These are phyloP conservation scores for Chaetoceros muelleri DNA, from an alignment of 108 stramenopile species.

Conservation along the genomic window DNA sequence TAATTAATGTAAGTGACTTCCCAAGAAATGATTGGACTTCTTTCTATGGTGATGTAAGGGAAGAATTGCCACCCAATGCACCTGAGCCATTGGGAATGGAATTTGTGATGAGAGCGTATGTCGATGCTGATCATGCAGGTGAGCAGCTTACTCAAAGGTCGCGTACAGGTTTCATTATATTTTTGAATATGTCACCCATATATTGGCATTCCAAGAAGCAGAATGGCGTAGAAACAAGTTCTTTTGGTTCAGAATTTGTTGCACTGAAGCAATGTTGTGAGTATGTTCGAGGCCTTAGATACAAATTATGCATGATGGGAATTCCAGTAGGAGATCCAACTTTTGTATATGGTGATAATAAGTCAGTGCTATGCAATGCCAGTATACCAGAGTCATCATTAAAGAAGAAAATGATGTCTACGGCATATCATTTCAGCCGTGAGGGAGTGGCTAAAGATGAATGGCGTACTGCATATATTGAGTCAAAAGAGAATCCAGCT, in stretches of 20 bases:
- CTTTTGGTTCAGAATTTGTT: too few species aligned
- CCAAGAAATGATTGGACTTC: conserved; percentile 17
- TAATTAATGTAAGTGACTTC: conserved; percentile 1
- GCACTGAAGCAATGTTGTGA: too few species aligned
- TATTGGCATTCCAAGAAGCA: conserved; percentile 27
- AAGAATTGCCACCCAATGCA: conserved; percentile 11
- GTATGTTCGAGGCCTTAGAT: too few species aligned
- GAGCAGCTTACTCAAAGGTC: conserved; percentile 7
- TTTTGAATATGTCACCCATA: conserved; percentile 13
- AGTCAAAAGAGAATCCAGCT: too few species aligned
- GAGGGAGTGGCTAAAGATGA: conserved; percentile 17
- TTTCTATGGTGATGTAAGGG: conserved; percentile 6
- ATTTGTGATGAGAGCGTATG: conserved; percentile 3
- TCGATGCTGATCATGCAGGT: conserved; percentile 23
- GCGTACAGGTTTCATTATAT: conserved; percentile 14
- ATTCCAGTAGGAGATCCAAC: conserved; percentile 24
- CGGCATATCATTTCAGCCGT: conserved; percentile 26
- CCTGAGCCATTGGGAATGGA: conserved; percentile 8
- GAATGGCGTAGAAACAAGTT: conserved; percentile 9
- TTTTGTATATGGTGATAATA: conserved; percentile 21
- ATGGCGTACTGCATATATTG: too few species aligned
- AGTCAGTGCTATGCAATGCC: conserved; percentile 23
- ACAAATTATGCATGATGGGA: conserved; percentile 40
- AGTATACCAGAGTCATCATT: conserved; percentile 20
- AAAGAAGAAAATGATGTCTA: conserved; percentile 23